Evolutionary conservation across 768 basidiomycete species (phyloP), one percentile per base, ranked within the genome.

Genomic region (Suillus plorans): DNA sequence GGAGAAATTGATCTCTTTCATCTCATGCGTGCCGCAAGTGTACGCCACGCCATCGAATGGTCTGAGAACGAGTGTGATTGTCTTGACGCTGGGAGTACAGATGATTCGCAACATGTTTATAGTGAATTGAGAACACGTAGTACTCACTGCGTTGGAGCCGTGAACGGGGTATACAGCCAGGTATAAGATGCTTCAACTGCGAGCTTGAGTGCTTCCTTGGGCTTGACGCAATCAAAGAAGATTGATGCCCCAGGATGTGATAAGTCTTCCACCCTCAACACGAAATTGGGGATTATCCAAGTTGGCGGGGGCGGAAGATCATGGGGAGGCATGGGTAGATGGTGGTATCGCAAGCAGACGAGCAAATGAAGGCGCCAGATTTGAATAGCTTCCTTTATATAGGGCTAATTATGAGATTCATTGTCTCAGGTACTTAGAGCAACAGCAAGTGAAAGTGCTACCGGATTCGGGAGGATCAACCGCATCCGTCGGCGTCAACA

Each of bases 1-100:
- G 8, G 90, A 89, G 58, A 92, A 81, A 70, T 91, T 87, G 37
- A 93, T 87, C 76, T 92, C 88, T 77, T 94, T 93, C 73, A 86
- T 79, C 2, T 76, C 69, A n/a, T 73, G 67, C 0, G 80, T 79
- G 62, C 90, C 90, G 0, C 5, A 59, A 44, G 71, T 80, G 0
- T 90, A 80, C 39, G 92, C 92, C 12, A 91, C 85, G 39, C 90
- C 91, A 22, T 82, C 81, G 83, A 91, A 89, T 39, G 84, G 74
- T 20, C 87, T 83, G 49, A 91, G 81, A 64, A 90, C 81, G 59
- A 92, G 84, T 1, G 78, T 72, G 68, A 91, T 82, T 39, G 77
- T 74, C 63, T 82, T 66, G 2, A 90, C 86, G 63, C 87, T 89
- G 45, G 44, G 49, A 60, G 28, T 47, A 41, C 20, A 28, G 42